Base-by-base conservation (phyloP, 495 filamentous ascomycete genomes). In the Immersiella caudata region DNA sequence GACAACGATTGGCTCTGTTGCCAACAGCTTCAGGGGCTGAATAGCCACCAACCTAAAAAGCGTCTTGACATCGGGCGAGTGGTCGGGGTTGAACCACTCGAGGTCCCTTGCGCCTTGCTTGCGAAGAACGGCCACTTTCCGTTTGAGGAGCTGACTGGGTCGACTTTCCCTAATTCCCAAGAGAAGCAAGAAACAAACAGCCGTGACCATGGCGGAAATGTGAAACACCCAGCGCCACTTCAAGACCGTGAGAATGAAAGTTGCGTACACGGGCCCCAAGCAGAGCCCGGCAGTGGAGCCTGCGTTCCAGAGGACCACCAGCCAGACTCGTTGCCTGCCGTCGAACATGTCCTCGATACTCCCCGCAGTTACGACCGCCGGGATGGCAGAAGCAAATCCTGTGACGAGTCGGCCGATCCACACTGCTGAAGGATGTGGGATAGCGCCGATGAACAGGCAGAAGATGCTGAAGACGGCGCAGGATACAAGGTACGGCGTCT, bases 261-360 rank as follows among this genome's bases (percentile, higher is more conserved):
- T 79, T 49, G 79, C 79, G 68, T 81, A 74, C 3, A 84, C 79
- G 2, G 84, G 81, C 0, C 81, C 83, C 18, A 82, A 61, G 9
- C 80, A 70, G 29, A 86, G 61, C 0, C 80, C 84, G 46, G 81
- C 71, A 16, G 80, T 83, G 14, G 81, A 78, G 3, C 78, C 75
- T 24, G 76, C 71, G 24, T 78, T 78, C 83, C 83, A 86, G 7
- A 76, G 66, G 66, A 80, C 84, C 20, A 86, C 74, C 56, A 84
- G 70, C 80, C 82, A 86, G 16, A 85, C 79, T 7, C 84, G 76
- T 26, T 72, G 75, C 66, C 74, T 74, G 3, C 78, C 76, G 62
- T 83, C 80, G 73, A 79, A 85, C 72, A 86, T 80, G 62, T 86
- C 83, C 65, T 86, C 84, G 60, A 87, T 81, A 54, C 80, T 84